These are phyloP conservation scores for Perilla frutescens DNA, from an alignment of 257 asterid genomes.

Conservation along the genomic window DNA sequence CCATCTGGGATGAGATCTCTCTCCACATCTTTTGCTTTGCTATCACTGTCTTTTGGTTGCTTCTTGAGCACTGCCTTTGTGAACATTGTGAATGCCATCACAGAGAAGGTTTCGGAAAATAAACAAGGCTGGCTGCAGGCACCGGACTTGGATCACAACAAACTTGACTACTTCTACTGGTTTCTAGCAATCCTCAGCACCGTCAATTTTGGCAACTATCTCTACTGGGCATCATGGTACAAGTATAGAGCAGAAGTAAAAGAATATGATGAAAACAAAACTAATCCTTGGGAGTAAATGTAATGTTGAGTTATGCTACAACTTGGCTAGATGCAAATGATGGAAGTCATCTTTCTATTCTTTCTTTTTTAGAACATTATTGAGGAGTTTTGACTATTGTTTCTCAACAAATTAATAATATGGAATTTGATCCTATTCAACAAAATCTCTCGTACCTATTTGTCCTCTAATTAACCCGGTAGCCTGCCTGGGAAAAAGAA, in stretches of 20 bases:
- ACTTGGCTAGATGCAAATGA: not conserved
- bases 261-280: slow-evolving; percentile 20
- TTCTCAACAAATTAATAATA: slow-evolving; percentile 20
- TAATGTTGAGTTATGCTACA: not conserved
- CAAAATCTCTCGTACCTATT: not conserved
- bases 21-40: slow-evolving; percentile 53
- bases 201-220: slow-evolving; percentile 52
- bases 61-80: slow-evolving; percentile 57
- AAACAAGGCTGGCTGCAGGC: slow-evolving; percentile 59
- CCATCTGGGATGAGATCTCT: slow-evolving; percentile 66
- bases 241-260: slow-evolving; percentile 48
- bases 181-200: slow-evolving; percentile 54
- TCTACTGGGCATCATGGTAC: slow-evolving; percentile 63
- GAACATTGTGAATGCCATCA: slow-evolving; percentile 44
- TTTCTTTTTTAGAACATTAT: not conserved
- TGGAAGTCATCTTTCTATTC: not conserved
- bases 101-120: slow-evolving; percentile 40
- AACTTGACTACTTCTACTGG: slow-evolving; percentile 54
- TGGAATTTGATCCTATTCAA: slow-evolving; percentile 12
- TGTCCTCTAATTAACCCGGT: not conserved
- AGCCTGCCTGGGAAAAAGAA: not conserved
- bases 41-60: slow-evolving; percentile 53
- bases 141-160: slow-evolving; percentile 52
- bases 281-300: slow-evolving; percentile 12
- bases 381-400: slow-evolving; percentile 25